Percentiles rank a stretch among this genome's conserved stretches.
phyloP scores from a whole-genome alignment of 2,329 filamentous ascomycete species.

The Aspergillus chevalieri region DNA sequence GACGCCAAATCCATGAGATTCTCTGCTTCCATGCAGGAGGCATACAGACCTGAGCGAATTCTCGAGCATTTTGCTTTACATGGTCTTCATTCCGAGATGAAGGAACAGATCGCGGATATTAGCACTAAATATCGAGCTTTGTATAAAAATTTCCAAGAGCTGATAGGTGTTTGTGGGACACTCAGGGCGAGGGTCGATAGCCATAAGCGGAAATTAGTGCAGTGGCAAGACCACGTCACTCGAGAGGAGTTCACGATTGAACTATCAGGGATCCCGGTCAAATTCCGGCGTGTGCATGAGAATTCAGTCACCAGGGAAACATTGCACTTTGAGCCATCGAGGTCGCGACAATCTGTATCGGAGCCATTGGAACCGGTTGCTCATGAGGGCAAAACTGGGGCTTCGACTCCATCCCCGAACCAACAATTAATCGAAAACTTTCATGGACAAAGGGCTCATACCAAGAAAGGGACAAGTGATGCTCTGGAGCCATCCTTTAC shows the following conservation, averaged over 20 bases:
- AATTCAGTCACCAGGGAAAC: not conserved
- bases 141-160: slow-evolving; percentile 24
- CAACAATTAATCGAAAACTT: not conserved
- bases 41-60: slow-evolving; percentile 23
- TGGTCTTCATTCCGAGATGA: slow-evolving; percentile 4
- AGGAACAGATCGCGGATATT: slow-evolving; percentile 14
- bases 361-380: not conserved
- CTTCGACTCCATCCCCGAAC: too few species aligned
- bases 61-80: slow-evolving; percentile 4
- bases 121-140: slow-evolving; percentile 27
- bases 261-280: slow-evolving; percentile 21
- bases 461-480: not conserved
- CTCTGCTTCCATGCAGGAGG: slow-evolving; percentile 16
- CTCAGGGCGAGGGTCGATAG: slow-evolving; percentile 27
- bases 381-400: not conserved
- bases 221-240: slow-evolving; percentile 24
- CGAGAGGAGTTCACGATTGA: slow-evolving; percentile 25
- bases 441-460: not conserved
- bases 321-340: not conserved
- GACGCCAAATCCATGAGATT: slow-evolving; percentile 9
- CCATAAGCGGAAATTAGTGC: slow-evolving; percentile 27
- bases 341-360: not conserved
- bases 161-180: slow-evolving; percentile 20
- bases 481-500: not conserved
- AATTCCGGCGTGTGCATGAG: slow-evolving; percentile 19